A percentile compares a stretch with the other conserved stretches of the same genome.
These are phyloP conservation scores for Scopulariopsis brevicaulis DNA, from an alignment of 2,329 filamentous ascomycete species.

Conservation along the genomic window DNA sequence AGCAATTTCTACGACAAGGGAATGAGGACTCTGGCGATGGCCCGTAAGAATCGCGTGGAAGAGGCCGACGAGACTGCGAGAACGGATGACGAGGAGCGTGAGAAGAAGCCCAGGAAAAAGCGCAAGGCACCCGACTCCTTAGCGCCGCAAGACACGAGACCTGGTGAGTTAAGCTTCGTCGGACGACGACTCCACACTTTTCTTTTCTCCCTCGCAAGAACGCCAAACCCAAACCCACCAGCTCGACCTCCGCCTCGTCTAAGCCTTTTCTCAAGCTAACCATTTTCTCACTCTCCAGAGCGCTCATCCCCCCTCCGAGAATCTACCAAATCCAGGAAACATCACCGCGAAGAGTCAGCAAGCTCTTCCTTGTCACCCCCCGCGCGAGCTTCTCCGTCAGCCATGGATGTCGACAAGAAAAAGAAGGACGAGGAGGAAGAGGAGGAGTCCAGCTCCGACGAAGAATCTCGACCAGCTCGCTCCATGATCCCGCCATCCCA, in stretches of 20 bases:
- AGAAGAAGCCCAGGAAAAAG: conserved; percentile 55
- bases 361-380: conserved; percentile 51
- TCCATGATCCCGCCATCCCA: conserved; percentile 65
- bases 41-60: conserved; percentile 50
- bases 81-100: conserved; percentile 34
- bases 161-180: conserved; percentile 15
- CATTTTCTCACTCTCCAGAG: conserved; percentile 22
- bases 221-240: not conserved
- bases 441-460: conserved; percentile 42
- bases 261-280: not conserved
- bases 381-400: conserved; percentile 35
- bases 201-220: not conserved
- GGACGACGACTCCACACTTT: not conserved
- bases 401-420: conserved; percentile 50
- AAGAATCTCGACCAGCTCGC: conserved; percentile 48
- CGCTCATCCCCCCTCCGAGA: conserved; percentile 43
- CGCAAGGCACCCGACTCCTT: conserved; percentile 60
- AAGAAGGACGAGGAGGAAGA: conserved; percentile 28
- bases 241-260: not conserved
- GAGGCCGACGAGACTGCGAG: conserved; percentile 37
- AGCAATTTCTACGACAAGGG: conserved; percentile 59
- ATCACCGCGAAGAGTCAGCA: conserved; percentile 40
- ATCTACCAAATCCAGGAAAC: conserved; percentile 35
- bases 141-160: conserved; percentile 38
- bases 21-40: conserved; percentile 58